Evolutionary conservation across 805 yeast genomes (phyloP).

Genomic region (Lachancea meyersii): DNA sequence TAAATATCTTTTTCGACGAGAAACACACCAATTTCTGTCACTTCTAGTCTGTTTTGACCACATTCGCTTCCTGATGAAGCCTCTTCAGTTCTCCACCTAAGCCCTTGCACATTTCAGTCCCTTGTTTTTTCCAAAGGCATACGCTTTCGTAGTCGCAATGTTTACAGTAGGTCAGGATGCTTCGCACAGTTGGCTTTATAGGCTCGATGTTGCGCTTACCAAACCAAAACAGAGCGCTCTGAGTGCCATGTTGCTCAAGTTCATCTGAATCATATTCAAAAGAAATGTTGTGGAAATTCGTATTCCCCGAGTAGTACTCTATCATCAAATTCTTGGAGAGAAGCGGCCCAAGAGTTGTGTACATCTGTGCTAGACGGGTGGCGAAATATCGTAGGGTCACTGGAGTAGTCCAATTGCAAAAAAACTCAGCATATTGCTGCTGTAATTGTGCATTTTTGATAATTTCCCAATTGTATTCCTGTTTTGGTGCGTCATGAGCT

Average conservation of each 20-base stretch:
- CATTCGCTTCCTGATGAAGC: background rate
- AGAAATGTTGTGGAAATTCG: conserved; percentile 37
- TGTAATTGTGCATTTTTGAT: conserved; percentile 18
- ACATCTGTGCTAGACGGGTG: conserved; percentile 45
- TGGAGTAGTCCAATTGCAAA: conserved; percentile 45
- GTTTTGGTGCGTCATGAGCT: background rate
- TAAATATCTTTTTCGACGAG: background rate
- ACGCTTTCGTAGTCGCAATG: conserved; percentile 46
- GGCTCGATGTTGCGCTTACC: conserved; percentile 48
- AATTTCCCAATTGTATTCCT: conserved; percentile 16
- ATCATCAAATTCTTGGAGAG: conserved; percentile 37
- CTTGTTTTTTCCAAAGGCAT: conserved; percentile 37
- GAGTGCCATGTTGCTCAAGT: conserved; percentile 28
- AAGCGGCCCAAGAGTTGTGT: conserved; percentile 23
- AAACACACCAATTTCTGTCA: background rate
- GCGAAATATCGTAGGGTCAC: conserved; percentile 54
- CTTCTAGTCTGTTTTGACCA: background rate
- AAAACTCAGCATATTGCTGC: conserved; percentile 28
- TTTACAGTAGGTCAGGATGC: conserved; percentile 41
- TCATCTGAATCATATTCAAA: conserved; percentile 35
- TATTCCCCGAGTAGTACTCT: conserved; percentile 46
- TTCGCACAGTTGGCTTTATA: conserved; percentile 32
- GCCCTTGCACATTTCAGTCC: conserved; percentile 13
- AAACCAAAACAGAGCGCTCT: conserved; percentile 48
- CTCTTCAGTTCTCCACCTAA: conserved; percentile 14